A percentile compares a stretch with the other conserved stretches of the same genome.
Evolutionary conservation across 345 rosid genomes (phyloP).

Genomic region (Excoecaria cochinchinensis): DNA sequence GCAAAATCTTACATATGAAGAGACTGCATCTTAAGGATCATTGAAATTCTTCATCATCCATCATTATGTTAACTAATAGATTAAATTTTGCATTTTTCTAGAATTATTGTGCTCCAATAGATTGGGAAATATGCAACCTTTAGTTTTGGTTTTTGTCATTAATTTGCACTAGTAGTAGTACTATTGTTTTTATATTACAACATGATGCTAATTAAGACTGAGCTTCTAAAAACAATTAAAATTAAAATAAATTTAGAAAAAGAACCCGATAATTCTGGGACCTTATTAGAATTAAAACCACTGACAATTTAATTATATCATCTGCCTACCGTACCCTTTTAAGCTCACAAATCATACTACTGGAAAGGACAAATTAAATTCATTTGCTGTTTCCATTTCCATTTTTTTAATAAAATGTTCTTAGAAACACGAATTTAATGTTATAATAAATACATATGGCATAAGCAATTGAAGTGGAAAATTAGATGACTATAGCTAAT

Average conservation of each 20-base stretch:
- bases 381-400: not conserved
- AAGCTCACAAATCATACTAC: not conserved
- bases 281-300: not conserved
- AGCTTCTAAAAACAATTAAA: not conserved
- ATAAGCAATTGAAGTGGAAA: no score
- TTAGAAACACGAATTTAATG: not conserved
- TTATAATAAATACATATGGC: not conserved
- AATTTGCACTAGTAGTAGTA: no score
- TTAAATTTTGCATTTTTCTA: no score
- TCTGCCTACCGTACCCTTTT: not conserved
- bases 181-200: no score
- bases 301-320: not conserved
- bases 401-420: not conserved
- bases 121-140: not conserved
- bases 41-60: no score
- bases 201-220: no score
- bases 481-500: no score
- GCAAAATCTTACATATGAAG: no score
- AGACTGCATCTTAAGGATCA: no score
- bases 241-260: not conserved
- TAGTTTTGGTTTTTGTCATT: not conserved
- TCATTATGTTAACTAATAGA: no score
- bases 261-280: not conserved
- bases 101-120: not conserved
- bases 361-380: not conserved